Percentiles rank a stretch among this genome's conserved stretches.
phyloP scores from a whole-genome alignment of 345 rosid species.

The Erucastrum elatum region DNA sequence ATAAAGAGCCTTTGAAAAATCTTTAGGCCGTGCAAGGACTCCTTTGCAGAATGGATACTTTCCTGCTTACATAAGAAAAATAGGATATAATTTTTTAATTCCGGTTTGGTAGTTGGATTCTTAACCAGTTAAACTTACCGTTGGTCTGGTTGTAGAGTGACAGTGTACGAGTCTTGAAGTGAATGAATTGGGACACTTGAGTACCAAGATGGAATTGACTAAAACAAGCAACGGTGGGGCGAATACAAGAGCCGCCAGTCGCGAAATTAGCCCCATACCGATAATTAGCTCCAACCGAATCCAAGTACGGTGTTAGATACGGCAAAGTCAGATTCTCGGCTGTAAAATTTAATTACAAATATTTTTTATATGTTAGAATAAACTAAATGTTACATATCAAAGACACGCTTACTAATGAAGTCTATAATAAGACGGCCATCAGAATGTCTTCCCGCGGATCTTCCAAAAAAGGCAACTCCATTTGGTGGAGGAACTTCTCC shows the following conservation, averaged over 20 bases:
- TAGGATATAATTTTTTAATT: not conserved
- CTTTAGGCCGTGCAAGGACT: constrained; percentile 62
- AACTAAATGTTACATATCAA: not conserved
- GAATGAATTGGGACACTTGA: constrained; percentile 61
- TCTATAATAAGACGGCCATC: constrained; percentile 76
- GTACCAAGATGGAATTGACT: constrained; percentile 62
- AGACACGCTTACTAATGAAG: constrained; percentile 47
- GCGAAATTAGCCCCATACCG: constrained; percentile 78
- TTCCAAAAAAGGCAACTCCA: constrained; percentile 73
- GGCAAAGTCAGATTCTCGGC: constrained; percentile 63
- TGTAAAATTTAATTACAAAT: constrained; percentile 24
- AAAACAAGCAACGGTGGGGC: constrained; percentile 51
- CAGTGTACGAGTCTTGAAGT: constrained; percentile 53
- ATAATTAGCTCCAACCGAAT: constrained; percentile 62
- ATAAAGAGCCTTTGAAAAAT: constrained; percentile 68
- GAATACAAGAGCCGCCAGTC: constrained; percentile 69
- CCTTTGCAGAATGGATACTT: constrained; percentile 35
- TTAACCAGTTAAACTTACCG: constrained; percentile 29
- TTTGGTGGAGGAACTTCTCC: constrained; percentile 54
- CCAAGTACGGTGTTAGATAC: constrained; percentile 63
- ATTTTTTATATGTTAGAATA: not conserved
- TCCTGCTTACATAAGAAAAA: constrained; percentile 3
- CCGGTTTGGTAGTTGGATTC: not conserved
- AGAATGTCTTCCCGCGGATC: constrained; percentile 63
- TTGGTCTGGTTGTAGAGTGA: constrained; percentile 44